phyloP scores from a whole-genome alignment of 2,329 filamentous ascomycete genomes.

The Leptosphaerulina australis region DNA sequence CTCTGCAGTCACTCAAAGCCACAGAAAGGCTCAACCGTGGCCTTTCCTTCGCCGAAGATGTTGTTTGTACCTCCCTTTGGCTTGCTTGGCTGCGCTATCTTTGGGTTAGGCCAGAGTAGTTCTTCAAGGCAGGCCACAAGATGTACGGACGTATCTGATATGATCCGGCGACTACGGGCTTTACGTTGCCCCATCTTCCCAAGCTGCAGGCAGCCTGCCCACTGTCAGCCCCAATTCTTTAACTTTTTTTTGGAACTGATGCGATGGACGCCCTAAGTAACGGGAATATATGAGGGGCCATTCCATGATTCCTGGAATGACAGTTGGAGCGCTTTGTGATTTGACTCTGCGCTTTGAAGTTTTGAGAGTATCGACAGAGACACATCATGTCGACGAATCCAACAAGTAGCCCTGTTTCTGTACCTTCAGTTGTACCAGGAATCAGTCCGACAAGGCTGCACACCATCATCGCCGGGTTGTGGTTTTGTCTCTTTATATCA shows the following conservation, averaged over 20 bases:
- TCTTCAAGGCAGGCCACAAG: constrained; percentile 7
- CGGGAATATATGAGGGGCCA: not conserved
- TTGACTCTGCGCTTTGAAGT: not conserved
- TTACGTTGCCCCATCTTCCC: constrained; percentile 5
- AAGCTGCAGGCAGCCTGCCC: not conserved
- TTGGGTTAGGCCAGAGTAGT: not conserved
- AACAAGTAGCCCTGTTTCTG: not conserved
- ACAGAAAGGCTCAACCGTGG: not conserved
- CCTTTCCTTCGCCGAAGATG: too few species aligned
- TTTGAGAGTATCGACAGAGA: not conserved
- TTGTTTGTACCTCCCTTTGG: not conserved
- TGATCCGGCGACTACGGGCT: constrained; percentile 3
- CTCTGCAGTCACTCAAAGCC: not conserved
- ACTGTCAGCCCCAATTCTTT: not conserved
- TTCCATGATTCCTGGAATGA: not conserved
- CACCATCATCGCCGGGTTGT: constrained; percentile 39
- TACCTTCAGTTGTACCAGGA: constrained; percentile 20
- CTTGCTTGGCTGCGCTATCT: constrained; percentile 6
- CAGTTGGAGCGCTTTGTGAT: too few species aligned
- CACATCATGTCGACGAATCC: not conserved
- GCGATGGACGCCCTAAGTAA: not conserved
- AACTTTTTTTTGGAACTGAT: not conserved
- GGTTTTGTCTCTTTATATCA: constrained; percentile 43
- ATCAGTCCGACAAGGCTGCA: constrained; percentile 35
- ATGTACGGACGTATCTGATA: constrained; percentile 3